These are phyloP conservation scores for Chalciporus piperatoides DNA, from an alignment of 1,284 basidiomycete species.

Conservation along the genomic window DNA sequence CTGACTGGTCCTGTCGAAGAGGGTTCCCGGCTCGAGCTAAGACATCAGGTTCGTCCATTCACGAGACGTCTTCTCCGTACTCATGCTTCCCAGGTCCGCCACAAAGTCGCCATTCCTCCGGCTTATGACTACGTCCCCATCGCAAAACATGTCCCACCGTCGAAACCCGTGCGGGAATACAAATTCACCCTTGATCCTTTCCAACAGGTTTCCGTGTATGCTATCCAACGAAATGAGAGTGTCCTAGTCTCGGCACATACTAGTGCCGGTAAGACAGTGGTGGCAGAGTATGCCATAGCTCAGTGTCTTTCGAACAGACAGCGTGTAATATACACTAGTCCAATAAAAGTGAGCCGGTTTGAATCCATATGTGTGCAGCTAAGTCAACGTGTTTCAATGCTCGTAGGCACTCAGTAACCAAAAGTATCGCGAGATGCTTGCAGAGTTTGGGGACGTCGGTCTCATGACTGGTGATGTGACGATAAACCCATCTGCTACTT, in stretches of 20 bases:
- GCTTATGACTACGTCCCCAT: constrained; percentile 92
- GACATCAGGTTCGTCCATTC: constrained; percentile 61
- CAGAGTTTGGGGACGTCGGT: constrained; percentile 96
- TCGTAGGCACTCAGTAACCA: constrained; percentile 92
- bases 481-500: constrained; percentile 95
- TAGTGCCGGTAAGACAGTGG: constrained; percentile 97
- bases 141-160: constrained; percentile 85
- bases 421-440: constrained; percentile 97
- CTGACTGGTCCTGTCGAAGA: constrained; percentile 67
- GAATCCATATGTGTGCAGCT: constrained; percentile 19
- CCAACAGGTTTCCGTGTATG: constrained; percentile 91
- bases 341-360: constrained; percentile 82
- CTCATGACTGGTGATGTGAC: constrained; percentile 99
- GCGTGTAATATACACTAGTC: constrained; percentile 98
- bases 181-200: constrained; percentile 98
- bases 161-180: constrained; percentile 90
- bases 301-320: constrained; percentile 91
- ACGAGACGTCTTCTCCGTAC: background rate
- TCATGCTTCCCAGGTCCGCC: constrained; percentile 60
- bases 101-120: constrained; percentile 94
- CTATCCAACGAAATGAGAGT: constrained; percentile 96
- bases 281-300: constrained; percentile 99
- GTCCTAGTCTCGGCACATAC: constrained; percentile 99
- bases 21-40: constrained; percentile 67
- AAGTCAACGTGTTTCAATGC: constrained; percentile 10